These are phyloP conservation scores for Ophiostoma australiae DNA, from an alignment of 2,329 filamentous ascomycete genomes.

Conservation along the genomic window DNA sequence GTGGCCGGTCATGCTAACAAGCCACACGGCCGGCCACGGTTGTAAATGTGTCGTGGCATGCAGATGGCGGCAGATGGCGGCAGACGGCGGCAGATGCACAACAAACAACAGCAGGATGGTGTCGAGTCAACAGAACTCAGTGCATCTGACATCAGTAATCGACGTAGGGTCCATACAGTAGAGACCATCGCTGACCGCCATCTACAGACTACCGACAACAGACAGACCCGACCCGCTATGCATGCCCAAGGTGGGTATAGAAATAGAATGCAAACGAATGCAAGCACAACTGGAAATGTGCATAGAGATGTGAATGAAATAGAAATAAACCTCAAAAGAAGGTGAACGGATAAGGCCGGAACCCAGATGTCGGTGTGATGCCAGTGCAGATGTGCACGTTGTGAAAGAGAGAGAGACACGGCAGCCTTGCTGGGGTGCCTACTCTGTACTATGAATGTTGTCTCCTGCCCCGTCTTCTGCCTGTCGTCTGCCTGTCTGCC, in stretches of 20 bases:
- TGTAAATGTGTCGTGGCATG: background rate
- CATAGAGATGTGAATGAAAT: background rate
- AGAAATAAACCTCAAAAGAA: background rate
- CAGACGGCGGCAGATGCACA: no score
- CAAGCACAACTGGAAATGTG: background rate
- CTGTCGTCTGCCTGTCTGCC: background rate
- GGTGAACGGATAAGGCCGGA: background rate
- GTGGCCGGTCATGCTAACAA: background rate
- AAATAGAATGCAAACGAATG: background rate
- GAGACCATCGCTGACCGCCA: conserved; percentile 4
- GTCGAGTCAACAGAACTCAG: no score
- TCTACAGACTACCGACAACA: background rate
- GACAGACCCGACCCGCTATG: conserved; percentile 3
- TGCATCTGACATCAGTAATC: no score
- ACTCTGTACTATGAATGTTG: no score
- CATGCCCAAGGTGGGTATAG: conserved; percentile 12
- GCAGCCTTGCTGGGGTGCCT: background rate
- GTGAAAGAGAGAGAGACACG: background rate
- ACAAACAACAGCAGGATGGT: background rate
- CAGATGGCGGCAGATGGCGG: background rate
- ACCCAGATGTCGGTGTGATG: background rate
- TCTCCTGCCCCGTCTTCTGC: background rate
- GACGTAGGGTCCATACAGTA: no score
- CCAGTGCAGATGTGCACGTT: background rate
- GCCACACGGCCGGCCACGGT: background rate